These are phyloP conservation scores for Kwoniella bestiolae DNA, from an alignment of 768 basidiomycete genomes.

Conservation along the genomic window DNA sequence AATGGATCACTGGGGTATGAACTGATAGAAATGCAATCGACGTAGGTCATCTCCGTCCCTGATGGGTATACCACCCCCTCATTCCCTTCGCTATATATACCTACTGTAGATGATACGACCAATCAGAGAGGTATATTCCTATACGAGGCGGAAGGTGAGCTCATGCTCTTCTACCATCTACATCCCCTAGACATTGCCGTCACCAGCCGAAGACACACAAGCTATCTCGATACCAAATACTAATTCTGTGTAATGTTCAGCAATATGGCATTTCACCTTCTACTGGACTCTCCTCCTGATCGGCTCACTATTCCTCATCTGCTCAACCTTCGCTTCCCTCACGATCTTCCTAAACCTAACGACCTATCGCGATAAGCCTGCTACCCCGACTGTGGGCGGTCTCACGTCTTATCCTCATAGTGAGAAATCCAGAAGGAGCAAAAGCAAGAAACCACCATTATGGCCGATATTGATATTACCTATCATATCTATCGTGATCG, in stretches of 20 bases:
- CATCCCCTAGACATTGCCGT: too few relatives aligned
- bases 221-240: too few relatives aligned
- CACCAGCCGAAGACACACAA: too few relatives aligned
- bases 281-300: conserved; percentile 49
- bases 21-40: too few relatives aligned
- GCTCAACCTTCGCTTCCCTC: conserved; percentile 33
- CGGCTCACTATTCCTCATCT: conserved; percentile 38
- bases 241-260: conserved; percentile 14
- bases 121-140: conserved; percentile 42
- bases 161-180: neutral
- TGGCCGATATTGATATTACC: conserved; percentile 48
- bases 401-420: too few relatives aligned
- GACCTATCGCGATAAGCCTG: conserved; percentile 19
- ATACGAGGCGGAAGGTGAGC: conserved; percentile 51
- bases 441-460: conserved; percentile 41
- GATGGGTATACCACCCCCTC: conserved; percentile 40
- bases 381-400: too few relatives aligned
- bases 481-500: conserved; percentile 22
- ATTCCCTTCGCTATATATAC: conserved; percentile 47
- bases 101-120: conserved; percentile 26
- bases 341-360: conserved; percentile 38
- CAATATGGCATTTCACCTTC: conserved; percentile 52
- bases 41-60: conserved; percentile 31
- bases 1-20: too few relatives aligned
- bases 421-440: neutral